phyloP scores from a whole-genome alignment of 352 stramenopile genomes.

The Phytophthora capsici region DNA sequence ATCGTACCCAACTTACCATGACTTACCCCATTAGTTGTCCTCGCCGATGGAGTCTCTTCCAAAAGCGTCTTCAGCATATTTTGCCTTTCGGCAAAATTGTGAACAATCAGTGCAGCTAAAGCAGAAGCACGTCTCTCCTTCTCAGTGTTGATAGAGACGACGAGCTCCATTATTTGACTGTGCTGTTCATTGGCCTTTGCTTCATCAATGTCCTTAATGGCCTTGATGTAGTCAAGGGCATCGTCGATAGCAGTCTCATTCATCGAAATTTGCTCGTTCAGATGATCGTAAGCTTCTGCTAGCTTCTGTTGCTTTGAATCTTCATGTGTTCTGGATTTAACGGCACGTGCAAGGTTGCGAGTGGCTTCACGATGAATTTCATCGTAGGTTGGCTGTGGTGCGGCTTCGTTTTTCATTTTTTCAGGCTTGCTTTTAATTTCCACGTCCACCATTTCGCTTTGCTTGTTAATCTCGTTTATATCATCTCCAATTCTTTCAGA shows the following conservation, averaged over 20 bases:
- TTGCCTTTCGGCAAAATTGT: conserved; percentile 11
- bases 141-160: conserved; percentile 32
- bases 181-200: conserved; percentile 22
- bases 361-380: conserved; percentile 20
- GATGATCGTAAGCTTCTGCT: conserved; percentile 25
- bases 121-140: conserved; percentile 22
- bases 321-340: conserved; percentile 17
- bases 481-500: not conserved
- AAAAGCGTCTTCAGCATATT: conserved; percentile 13
- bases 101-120: conserved; percentile 23
- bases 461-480: not conserved
- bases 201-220: conserved; percentile 31
- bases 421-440: no score
- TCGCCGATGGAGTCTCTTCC: not conserved
- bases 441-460: not conserved
- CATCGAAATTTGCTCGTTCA: conserved; percentile 28
- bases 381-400: not conserved
- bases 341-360: not conserved
- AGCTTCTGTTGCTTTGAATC: conserved; percentile 19
- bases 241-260: conserved; percentile 34
- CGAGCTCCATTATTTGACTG: conserved; percentile 31
- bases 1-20: conserved; percentile 17
- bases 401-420: not conserved
- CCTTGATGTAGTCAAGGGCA: conserved; percentile 27
- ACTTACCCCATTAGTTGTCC: not conserved